Evolutionary conservation across 371 early-diverging fungal genomes (phyloP).

Genomic region (Apophysomyces variabilis): DNA sequence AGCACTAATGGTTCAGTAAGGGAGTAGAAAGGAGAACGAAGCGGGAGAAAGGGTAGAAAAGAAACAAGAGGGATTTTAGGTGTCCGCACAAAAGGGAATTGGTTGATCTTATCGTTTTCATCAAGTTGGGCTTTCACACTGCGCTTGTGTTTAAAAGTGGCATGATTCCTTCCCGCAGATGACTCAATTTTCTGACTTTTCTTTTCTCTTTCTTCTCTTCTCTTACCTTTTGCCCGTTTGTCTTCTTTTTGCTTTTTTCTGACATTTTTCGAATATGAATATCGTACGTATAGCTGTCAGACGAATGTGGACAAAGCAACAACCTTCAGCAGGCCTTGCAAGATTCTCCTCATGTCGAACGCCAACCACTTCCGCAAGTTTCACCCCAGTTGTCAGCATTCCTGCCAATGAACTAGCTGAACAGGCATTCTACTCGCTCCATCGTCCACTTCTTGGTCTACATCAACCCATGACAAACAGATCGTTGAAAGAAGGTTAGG

Average conservation of each 20-base stretch:
- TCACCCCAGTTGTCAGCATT: neutral
- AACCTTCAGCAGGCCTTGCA: neutral
- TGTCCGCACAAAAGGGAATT: too few species aligned
- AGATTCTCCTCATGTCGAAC: constrained; percentile 1
- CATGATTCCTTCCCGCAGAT: constrained; percentile 1
- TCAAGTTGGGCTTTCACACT: neutral
- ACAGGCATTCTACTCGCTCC: constrained; percentile 1
- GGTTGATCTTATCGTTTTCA: too few species aligned
- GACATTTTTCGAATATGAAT: neutral
- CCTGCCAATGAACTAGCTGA: neutral
- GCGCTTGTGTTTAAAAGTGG: constrained; percentile 1
- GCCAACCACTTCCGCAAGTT: neutral
- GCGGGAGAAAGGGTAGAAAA: too few species aligned
- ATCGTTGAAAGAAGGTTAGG: neutral
- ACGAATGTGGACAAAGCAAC: neutral
- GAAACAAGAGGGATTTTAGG: too few species aligned
- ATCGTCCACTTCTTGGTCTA: neutral
- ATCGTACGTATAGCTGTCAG: neutral
- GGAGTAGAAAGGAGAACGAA: too few species aligned
- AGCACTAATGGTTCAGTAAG: too few species aligned
- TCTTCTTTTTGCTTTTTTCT: neutral
- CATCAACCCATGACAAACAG: neutral
- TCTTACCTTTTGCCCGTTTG: neutral
- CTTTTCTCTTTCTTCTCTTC: neutral
- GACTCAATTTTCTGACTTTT: neutral